Evolutionary conservation across 192 early-diverging fungal genomes (phyloP).

Genomic region (Coemansia sp.): DNA sequence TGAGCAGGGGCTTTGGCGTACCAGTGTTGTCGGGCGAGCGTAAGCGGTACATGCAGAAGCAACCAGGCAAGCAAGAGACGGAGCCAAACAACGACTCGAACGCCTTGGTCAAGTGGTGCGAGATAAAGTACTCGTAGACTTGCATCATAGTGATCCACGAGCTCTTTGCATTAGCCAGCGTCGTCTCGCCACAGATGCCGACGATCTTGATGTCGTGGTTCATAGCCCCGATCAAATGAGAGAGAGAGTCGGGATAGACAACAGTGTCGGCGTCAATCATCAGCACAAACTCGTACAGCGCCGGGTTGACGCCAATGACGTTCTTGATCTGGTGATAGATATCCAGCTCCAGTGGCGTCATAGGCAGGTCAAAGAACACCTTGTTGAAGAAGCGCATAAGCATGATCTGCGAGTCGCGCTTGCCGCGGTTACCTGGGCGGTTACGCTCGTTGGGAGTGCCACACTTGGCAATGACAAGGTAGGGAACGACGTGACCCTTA

Average conservation of each 20-base stretch:
- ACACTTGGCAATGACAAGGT: slow-evolving; percentile 93
- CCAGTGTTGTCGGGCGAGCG: slow-evolving; percentile 71
- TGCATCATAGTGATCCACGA: slow-evolving; percentile 99
- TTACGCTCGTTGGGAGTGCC: slow-evolving; percentile 82
- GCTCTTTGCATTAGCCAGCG: slow-evolving; percentile 85
- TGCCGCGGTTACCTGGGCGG: slow-evolving; percentile 94
- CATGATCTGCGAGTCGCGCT: slow-evolving; percentile 98
- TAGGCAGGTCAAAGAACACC: slow-evolving; percentile 90
- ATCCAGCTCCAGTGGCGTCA: slow-evolving; percentile 96
- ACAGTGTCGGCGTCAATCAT: slow-evolving; percentile 99
- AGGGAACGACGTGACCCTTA: slow-evolving; percentile 92
- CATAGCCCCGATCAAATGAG: slow-evolving; percentile 88
- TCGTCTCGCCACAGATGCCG: slow-evolving; percentile 95
- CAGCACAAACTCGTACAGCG: slow-evolving; percentile 93
- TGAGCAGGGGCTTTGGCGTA: slow-evolving; percentile 82
- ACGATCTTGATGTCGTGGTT: slow-evolving; percentile 88
- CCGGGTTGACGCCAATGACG: slow-evolving; percentile 95
- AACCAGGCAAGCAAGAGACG: slow-evolving; percentile 96
- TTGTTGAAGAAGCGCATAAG: slow-evolving; percentile 97
- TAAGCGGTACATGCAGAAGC: slow-evolving; percentile 99
- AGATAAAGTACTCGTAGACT: slow-evolving; percentile 98
- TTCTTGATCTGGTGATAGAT: slow-evolving; percentile 99
- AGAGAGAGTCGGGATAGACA: slow-evolving; percentile 85
- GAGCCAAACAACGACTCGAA: slow-evolving; percentile 97
- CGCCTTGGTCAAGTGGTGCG: slow-evolving; percentile 94